phyloP scores from a whole-genome alignment of 2,329 filamentous ascomycete species.

The Corniculantispora saksenae region DNA sequence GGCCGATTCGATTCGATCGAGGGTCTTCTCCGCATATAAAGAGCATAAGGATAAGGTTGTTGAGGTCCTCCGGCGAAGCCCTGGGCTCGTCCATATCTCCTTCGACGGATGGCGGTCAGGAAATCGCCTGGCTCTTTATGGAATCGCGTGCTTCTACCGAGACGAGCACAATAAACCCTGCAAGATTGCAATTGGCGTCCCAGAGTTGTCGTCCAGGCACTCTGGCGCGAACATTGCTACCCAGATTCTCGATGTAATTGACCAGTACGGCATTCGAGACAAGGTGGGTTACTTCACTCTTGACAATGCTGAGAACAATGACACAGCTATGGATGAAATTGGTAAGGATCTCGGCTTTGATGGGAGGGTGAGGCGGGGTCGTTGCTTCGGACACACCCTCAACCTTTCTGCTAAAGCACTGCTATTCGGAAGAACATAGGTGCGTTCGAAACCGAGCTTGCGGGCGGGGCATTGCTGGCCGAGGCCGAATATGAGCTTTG shows the following conservation, averaged over 20 bases:
- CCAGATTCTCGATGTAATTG: not conserved
- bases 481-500: not conserved
- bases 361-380: conserved; percentile 2
- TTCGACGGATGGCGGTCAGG: conserved; percentile 22
- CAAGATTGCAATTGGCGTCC: conserved; percentile 24
- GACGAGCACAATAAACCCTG: conserved; percentile 12
- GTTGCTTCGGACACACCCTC: conserved; percentile 17
- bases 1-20: not conserved
- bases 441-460: conserved; percentile 9
- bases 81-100: conserved; percentile 17
- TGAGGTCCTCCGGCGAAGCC: conserved; percentile 2
- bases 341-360: conserved; percentile 18
- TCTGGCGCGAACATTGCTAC: not conserved
- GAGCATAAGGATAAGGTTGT: conserved; percentile 3
- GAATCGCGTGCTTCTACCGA: conserved; percentile 22
- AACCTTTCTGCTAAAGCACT: conserved; percentile 16
- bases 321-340: conserved; percentile 22
- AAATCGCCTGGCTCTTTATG: conserved; percentile 23
- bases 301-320: conserved; percentile 23
- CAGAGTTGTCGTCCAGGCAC: not conserved
- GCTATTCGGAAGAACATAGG: conserved; percentile 7
- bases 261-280: not conserved
- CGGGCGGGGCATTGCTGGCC: not conserved
- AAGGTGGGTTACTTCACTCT: conserved; percentile 19
- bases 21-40: not conserved